Conservation (phyloP, 345 rosid genomes). For the Eucalyptus lansdowneana region DNA sequence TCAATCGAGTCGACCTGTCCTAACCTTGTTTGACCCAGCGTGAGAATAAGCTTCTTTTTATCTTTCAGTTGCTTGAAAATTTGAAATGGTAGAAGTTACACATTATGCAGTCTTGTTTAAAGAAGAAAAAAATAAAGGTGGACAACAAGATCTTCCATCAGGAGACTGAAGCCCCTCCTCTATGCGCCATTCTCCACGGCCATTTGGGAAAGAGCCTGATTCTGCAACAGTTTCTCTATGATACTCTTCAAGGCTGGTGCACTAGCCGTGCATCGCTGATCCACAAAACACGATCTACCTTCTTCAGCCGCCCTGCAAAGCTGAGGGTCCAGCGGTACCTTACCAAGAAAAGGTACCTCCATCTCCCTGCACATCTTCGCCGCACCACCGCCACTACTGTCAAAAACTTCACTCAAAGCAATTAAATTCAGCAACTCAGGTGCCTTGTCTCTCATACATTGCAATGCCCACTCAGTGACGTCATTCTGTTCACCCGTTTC, state of each 20-base stretch:
- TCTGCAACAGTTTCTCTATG: conserved; percentile 31
- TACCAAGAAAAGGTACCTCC: conserved; percentile 82
- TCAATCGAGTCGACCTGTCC: background rate
- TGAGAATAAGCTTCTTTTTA: background rate
- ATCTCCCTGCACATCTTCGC: conserved; percentile 71
- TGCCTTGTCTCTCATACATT: conserved; percentile 47
- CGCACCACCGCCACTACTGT: conserved; percentile 83
- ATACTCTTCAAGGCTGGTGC: conserved; percentile 58
- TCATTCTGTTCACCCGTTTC: conserved; percentile 46
- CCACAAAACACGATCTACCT: conserved; percentile 78
- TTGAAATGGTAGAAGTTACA: background rate
- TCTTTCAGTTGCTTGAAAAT: background rate
- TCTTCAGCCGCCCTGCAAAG: conserved; percentile 81
- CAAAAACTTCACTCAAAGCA: conserved; percentile 66
- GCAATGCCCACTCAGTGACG: conserved; percentile 37
- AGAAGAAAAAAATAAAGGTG: background rate
- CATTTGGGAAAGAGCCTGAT: conserved; percentile 12
- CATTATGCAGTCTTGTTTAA: background rate
- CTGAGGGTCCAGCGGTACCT: conserved; percentile 84
- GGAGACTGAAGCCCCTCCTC: background rate
- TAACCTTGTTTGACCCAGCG: background rate
- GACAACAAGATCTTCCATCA: background rate
- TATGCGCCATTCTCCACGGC: background rate
- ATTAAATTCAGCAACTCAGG: conserved; percentile 59
- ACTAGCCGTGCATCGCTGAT: conserved; percentile 48